Evolutionary conservation across 352 stramenopile species (phyloP).

Genomic region (Globisporangium recalcitrans): DNA sequence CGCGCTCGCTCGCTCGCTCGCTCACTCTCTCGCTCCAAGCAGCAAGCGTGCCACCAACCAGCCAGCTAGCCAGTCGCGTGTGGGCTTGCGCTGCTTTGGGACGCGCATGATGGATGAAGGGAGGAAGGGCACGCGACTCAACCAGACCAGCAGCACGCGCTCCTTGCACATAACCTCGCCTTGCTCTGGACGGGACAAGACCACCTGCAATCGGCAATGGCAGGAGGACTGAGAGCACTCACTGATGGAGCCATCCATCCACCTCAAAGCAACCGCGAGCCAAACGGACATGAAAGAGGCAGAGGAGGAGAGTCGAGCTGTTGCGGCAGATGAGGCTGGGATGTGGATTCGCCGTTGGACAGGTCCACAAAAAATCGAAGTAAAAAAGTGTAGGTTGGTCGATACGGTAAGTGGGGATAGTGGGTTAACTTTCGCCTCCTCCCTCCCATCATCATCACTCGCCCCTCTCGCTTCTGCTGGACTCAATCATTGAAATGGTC

Average conservation of each 20-base stretch:
- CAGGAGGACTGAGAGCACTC: neutral
- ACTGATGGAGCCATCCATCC: neutral
- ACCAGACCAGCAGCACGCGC: neutral
- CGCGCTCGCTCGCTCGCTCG: neutral
- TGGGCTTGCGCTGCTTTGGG: neutral
- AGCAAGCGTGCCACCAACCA: neutral
- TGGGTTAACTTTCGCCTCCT: constrained; percentile 6
- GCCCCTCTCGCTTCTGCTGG: neutral
- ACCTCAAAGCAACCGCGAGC: neutral
- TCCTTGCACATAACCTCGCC: neutral
- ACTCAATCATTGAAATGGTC: neutral
- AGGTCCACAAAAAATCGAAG: neutral
- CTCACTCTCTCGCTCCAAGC: neutral
- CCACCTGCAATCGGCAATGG: neutral
- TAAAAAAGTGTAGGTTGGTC: constrained; percentile 14
- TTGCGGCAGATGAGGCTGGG: neutral
- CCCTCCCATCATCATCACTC: neutral
- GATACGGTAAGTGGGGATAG: constrained; percentile 10
- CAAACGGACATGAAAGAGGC: neutral
- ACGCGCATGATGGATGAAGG: neutral
- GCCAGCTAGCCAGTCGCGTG: neutral
- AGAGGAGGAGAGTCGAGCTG: neutral
- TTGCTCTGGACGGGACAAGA: neutral
- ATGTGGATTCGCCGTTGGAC: constrained; percentile 7
- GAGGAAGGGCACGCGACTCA: neutral